phyloP scores from a whole-genome alignment of 768 basidiomycete genomes.

The Porphyrellus cyaneotinctus region DNA sequence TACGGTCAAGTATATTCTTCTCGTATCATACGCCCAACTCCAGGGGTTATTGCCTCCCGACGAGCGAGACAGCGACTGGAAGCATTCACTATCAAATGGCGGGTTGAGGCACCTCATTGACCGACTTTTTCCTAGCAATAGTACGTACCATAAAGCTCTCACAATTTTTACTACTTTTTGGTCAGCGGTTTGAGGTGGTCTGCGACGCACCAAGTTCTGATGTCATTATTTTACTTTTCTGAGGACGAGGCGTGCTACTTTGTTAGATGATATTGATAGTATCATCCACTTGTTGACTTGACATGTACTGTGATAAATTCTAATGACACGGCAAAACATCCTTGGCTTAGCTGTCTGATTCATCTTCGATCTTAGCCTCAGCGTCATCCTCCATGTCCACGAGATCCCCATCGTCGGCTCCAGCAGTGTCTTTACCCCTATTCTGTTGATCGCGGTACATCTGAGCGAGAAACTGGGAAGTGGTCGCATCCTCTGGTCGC shows the following conservation, averaged over 20 bases:
- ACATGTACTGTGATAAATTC: neutral
- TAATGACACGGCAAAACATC: neutral
- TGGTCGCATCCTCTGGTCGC: conserved; percentile 64
- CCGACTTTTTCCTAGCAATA: conserved; percentile 22
- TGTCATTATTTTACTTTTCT: neutral
- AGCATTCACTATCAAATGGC: conserved; percentile 23
- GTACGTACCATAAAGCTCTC: conserved; percentile 28
- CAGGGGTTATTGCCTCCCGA: conserved; percentile 24
- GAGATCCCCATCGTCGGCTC: conserved; percentile 57
- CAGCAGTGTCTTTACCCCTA: conserved; percentile 29
- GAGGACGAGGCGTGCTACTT: neutral
- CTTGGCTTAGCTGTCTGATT: conserved; percentile 22
- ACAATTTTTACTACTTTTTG: conserved; percentile 17
- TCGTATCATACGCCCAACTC: conserved; percentile 38
- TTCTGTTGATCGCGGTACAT: conserved; percentile 66
- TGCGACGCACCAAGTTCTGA: neutral
- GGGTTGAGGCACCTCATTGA: conserved; percentile 25
- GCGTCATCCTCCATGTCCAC: conserved; percentile 46
- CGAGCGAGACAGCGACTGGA: conserved; percentile 36
- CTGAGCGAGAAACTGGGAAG: conserved; percentile 61
- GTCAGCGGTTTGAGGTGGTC: conserved; percentile 1
- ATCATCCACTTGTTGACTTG: neutral
- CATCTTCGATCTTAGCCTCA: conserved; percentile 28
- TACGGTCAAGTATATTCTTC: conserved; percentile 37
- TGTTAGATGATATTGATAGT: neutral